These are phyloP conservation scores for Phytophthora pseudosyringae DNA, from an alignment of 352 stramenopile species.

Conservation along the genomic window DNA sequence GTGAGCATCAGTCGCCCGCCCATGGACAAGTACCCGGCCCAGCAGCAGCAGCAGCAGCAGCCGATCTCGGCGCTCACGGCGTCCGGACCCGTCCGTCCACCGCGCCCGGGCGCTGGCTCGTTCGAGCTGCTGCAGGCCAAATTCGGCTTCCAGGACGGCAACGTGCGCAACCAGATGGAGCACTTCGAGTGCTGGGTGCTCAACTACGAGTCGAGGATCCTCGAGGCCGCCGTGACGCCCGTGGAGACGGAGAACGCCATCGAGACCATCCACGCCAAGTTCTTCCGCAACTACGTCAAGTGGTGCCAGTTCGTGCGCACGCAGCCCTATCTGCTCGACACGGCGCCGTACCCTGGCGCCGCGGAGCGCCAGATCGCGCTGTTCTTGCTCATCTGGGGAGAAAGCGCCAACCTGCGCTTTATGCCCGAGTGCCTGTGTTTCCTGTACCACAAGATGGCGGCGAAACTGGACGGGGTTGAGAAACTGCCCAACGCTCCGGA, in stretches of 20 bases:
- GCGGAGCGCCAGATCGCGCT: constrained; percentile 76
- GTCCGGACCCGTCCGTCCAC: constrained; percentile 27
- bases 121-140: constrained; percentile 86
- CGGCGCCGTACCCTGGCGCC: constrained; percentile 30
- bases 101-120: constrained; percentile 43
- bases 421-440: constrained; percentile 92
- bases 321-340: constrained; percentile 80
- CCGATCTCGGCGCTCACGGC: constrained; percentile 26
- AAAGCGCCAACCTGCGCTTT: constrained; percentile 85
- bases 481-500: constrained; percentile 65
- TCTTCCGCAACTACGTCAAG: constrained; percentile 93
- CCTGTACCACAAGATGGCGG: constrained; percentile 82
- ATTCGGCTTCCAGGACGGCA: constrained; percentile 89
- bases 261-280: constrained; percentile 91
- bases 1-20: constrained; percentile 43
- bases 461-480: constrained; percentile 72
- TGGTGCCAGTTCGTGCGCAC: constrained; percentile 96
- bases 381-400: constrained; percentile 88
- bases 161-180: constrained; percentile 85
- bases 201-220: constrained; percentile 81
- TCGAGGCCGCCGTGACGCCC: constrained; percentile 21
- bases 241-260: constrained; percentile 67
- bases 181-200: constrained; percentile 87
- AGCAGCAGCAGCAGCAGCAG: constrained; percentile 8
- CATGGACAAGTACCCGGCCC: constrained; percentile 17